Evolutionary conservation across 768 basidiomycete genomes (phyloP), one percentile per base, ranked within the genome.

Genomic region (Lactarius pseudohatsudake): DNA sequence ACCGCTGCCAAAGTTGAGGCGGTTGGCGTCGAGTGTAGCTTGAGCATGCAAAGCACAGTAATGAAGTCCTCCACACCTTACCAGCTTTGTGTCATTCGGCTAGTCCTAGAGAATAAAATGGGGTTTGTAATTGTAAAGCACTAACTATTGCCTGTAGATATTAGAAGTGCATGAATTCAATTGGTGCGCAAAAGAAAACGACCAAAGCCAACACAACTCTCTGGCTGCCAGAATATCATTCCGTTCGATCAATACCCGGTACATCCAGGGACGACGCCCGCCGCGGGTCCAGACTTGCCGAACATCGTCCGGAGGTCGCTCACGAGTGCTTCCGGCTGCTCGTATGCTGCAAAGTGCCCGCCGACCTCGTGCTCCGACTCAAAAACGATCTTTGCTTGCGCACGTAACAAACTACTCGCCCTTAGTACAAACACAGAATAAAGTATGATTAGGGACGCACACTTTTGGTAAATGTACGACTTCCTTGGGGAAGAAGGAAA

Each of bases 301-400:
- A 86, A 87, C 84, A 87, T 87, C 69, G 76, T 81, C 38, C 81
- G 75, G 56, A 88, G 58, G 69, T 86, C 86, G 1, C 70, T 77
- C 0, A 77, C 85, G 20, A 88, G 76, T 3, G 74, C 73, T 5
- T 80, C 76, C 0, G 86, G 85, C 55, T 70, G 74, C 69, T 87
- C 86, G 66, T 81, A 72, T 0, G 86, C 80, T 10, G 85, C 82
- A 70, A 88, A 87, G 72, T 87, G 86, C 2, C 86, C 86, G 3
- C 86, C 86, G 9, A 72, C 72, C 1, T 76, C 75, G 59, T 87
- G 86, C n/a, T 79, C 75, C 3, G 78, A 75, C 67, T 82, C 78
- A 60, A 83, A 85, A 4, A 86, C 82, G 22, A 82, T 60, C 68
- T 76, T 76, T 69, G 80, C 67, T 58, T 74, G 20, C 60, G 73